A percentile compares a stretch with the other conserved stretches of the same genome.
Evolutionary conservation across 768 basidiomycete species (phyloP).

Genomic region (Hirschioporus abietinus): DNA sequence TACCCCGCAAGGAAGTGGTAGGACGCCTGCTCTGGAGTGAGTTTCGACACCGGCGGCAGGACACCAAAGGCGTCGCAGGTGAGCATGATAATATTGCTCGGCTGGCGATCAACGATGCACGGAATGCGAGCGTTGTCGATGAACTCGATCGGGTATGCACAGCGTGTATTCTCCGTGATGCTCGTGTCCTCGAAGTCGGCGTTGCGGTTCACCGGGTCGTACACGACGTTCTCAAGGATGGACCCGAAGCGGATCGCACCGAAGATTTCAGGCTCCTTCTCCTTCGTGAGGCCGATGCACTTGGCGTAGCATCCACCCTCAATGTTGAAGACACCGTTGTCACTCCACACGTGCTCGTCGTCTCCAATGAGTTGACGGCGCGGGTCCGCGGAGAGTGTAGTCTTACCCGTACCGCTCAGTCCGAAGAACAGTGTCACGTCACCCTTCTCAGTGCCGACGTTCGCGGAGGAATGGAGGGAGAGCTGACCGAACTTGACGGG

Average conservation of each 20-base stretch:
- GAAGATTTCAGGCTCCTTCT: slow-evolving; percentile 98
- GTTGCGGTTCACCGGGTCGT: slow-evolving; percentile 72
- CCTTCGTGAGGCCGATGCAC: slow-evolving; percentile 90
- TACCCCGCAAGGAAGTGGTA: slow-evolving; percentile 98
- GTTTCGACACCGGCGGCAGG: slow-evolving; percentile 89
- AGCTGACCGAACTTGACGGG: slow-evolving; percentile 98
- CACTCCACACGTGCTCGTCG: slow-evolving; percentile 99
- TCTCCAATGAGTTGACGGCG: slow-evolving; percentile 93
- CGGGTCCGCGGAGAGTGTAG: slow-evolving; percentile 95
- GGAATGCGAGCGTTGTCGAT: slow-evolving; percentile 96
- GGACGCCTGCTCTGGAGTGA: slow-evolving; percentile 91
- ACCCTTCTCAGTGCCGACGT: slow-evolving; percentile 81
- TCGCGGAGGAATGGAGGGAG: slow-evolving; percentile 96
- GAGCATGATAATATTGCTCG: slow-evolving; percentile 93
- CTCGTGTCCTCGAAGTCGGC: slow-evolving; percentile 95
- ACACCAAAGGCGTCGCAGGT: slow-evolving; percentile 99
- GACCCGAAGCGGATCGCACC: slow-evolving; percentile 92
- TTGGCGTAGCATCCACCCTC: slow-evolving; percentile 99
- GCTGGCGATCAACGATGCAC: slow-evolving; percentile 81
- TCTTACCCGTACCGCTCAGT: slow-evolving; percentile 97
- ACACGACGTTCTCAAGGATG: slow-evolving; percentile 99
- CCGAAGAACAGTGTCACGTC: slow-evolving; percentile 99
- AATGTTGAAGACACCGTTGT: slow-evolving; percentile 98
- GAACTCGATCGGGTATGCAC: slow-evolving; percentile 97
- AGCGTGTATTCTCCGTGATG: slow-evolving; percentile 99